These are phyloP conservation scores for Trichoderma gamsii DNA, from an alignment of 495 filamentous ascomycete species.

Conservation along the genomic window DNA sequence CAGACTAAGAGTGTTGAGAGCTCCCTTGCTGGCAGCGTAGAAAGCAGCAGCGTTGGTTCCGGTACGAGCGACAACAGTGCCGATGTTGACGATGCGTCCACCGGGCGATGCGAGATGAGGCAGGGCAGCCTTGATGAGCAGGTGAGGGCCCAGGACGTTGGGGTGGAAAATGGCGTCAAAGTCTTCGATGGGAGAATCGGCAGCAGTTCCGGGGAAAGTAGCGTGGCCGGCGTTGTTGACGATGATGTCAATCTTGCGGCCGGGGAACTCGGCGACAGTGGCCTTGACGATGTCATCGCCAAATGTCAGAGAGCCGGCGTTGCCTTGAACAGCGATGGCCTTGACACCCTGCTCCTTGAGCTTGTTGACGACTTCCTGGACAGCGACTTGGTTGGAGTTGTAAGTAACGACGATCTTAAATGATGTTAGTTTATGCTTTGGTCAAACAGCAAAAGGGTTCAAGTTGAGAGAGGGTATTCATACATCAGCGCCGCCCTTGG, in stretches of 20 bases:
- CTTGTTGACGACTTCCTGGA: constrained; percentile 17
- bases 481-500: constrained; percentile 24
- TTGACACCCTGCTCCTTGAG: constrained; percentile 20
- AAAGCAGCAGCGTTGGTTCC: constrained; percentile 12
- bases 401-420: constrained; percentile 23
- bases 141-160: constrained; percentile 19
- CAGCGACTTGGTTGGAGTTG: constrained; percentile 19
- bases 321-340: constrained; percentile 20
- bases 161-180: constrained; percentile 19
- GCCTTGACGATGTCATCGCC: constrained; percentile 20
- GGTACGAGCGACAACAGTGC: constrained; percentile 15
- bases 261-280: not conserved
- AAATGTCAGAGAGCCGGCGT: constrained; percentile 19
- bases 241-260: constrained; percentile 23
- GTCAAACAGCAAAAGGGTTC: not conserved
- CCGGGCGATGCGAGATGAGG: constrained; percentile 19
- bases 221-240: constrained; percentile 24
- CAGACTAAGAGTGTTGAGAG: constrained; percentile 18
- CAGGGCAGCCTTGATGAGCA: constrained; percentile 20
- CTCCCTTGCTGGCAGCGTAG: constrained; percentile 21
- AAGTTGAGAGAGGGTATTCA: not conserved
- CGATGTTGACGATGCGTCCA: constrained; percentile 21
- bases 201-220: not conserved
- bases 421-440: not conserved
- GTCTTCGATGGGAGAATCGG: constrained; percentile 15